These are phyloP conservation scores for Arbutus unedo DNA, from an alignment of 148 eudicot genomes.

Conservation along the genomic window DNA sequence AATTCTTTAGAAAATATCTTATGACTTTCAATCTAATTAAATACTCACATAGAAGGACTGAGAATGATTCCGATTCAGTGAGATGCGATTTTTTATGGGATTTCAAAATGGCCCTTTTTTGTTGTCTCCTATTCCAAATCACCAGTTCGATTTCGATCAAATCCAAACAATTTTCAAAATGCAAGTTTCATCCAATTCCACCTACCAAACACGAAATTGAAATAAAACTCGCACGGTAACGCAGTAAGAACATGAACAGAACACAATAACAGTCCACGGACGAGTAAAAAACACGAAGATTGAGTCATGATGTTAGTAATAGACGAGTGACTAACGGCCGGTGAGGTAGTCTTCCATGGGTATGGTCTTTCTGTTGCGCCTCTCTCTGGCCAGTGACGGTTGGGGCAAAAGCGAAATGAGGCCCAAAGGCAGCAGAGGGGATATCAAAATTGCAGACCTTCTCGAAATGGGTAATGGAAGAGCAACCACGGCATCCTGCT, in stretches of 20 bases:
- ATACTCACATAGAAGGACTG: background rate
- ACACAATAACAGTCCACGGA: background rate
- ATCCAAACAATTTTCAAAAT: background rate
- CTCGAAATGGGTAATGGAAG: constrained; percentile 45
- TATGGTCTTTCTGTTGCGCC: constrained; percentile 56
- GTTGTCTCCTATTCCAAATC: background rate
- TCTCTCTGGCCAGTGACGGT: constrained; percentile 64
- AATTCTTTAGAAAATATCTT: background rate
- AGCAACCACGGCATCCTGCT: constrained; percentile 2
- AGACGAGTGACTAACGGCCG: constrained; percentile 37
- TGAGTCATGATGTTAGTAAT: background rate
- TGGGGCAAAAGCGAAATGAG: constrained; percentile 25
- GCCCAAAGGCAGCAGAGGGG: constrained; percentile 34
- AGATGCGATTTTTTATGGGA: background rate
- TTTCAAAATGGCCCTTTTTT: background rate
- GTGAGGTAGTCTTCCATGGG: constrained; percentile 82
- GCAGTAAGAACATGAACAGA: constrained; percentile 5
- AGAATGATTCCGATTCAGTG: background rate
- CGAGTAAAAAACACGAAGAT: background rate
- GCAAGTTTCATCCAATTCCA: background rate
- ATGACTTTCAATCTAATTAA: background rate
- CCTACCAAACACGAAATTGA: background rate
- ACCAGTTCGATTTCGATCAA: background rate
- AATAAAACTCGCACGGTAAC: background rate
- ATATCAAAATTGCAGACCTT: constrained; percentile 52